A percentile compares a stretch with the other conserved stretches of the same genome.
phyloP scores from a whole-genome alignment of 2,329 filamentous ascomycete species.

The Penicillium polonicum region DNA sequence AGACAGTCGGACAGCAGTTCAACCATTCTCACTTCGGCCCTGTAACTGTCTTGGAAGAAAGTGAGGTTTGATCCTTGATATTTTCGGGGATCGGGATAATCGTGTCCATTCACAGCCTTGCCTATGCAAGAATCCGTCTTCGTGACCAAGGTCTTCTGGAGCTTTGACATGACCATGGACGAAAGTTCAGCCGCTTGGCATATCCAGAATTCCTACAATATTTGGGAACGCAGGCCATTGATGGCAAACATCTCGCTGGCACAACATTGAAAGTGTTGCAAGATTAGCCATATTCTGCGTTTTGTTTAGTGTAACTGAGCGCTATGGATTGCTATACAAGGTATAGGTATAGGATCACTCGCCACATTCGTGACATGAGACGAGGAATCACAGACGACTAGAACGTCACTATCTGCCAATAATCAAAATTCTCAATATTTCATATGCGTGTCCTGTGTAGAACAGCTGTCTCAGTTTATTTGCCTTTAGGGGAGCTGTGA shows the following conservation, averaged over 20 bases:
- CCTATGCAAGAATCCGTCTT: slow-evolving; percentile 37
- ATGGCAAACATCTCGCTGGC: slow-evolving; percentile 17
- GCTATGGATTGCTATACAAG: not conserved
- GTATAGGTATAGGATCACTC: not conserved
- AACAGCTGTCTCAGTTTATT: not conserved
- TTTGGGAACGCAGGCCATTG: slow-evolving; percentile 26
- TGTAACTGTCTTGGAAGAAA: slow-evolving; percentile 31
- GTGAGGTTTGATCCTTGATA: slow-evolving; percentile 18
- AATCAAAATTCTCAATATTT: not conserved
- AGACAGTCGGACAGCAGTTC: slow-evolving; percentile 16
- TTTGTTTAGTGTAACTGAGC: not conserved
- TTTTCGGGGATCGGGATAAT: not conserved
- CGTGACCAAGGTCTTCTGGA: slow-evolving; percentile 19
- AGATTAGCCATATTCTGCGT: not conserved
- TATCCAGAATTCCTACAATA: slow-evolving; percentile 21
- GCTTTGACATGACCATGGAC: slow-evolving; percentile 18
- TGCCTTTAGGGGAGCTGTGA: not conserved
- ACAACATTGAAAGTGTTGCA: slow-evolving; percentile 2
- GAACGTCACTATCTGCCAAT: not conserved
- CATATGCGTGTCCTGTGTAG: not conserved
- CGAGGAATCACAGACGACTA: not conserved
- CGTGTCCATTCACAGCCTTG: slow-evolving; percentile 20
- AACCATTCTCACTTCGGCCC: slow-evolving; percentile 29
- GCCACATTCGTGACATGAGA: not conserved
- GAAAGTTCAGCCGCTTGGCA: slow-evolving; percentile 16